These are phyloP conservation scores for Eucalyptus albens DNA, from an alignment of 345 rosid species.

Conservation along the genomic window DNA sequence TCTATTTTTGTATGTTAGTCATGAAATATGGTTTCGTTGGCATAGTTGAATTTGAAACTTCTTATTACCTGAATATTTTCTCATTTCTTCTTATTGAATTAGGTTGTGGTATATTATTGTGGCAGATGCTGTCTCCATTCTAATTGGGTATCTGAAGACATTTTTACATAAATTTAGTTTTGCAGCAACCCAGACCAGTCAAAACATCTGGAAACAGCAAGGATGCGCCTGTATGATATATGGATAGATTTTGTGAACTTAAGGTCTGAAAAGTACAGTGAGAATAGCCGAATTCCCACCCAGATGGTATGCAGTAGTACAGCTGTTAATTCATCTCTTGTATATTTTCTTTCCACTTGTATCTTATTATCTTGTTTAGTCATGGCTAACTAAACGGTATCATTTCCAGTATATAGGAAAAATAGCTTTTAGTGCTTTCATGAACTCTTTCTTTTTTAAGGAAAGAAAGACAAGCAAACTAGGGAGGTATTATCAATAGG, in stretches of 20 bases:
- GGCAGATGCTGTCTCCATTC: background rate
- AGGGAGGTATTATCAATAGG: background rate
- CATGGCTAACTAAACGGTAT: background rate
- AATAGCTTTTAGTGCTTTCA: background rate
- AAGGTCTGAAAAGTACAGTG: slow-evolving; percentile 83
- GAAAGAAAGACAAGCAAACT: background rate
- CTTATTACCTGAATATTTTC: background rate
- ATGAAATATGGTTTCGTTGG: background rate
- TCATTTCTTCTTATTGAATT: background rate
- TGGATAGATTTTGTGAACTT: slow-evolving; percentile 33
- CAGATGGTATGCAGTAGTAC: slow-evolving; percentile 36
- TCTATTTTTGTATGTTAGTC: background rate
- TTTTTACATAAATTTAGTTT: background rate
- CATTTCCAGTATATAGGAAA: background rate
- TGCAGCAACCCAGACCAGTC: slow-evolving; percentile 95
- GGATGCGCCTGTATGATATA: slow-evolving; percentile 56
- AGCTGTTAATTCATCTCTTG: background rate
- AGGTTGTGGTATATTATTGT: background rate
- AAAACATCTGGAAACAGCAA: slow-evolving; percentile 95
- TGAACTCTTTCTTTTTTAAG: background rate
- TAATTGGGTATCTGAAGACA: background rate
- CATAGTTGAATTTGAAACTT: background rate
- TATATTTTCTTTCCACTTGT: background rate
- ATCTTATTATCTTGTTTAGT: background rate
- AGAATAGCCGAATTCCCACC: slow-evolving; percentile 79